Base-by-base conservation (phyloP, 805 yeast species). In the Yarrowia divulgata region DNA sequence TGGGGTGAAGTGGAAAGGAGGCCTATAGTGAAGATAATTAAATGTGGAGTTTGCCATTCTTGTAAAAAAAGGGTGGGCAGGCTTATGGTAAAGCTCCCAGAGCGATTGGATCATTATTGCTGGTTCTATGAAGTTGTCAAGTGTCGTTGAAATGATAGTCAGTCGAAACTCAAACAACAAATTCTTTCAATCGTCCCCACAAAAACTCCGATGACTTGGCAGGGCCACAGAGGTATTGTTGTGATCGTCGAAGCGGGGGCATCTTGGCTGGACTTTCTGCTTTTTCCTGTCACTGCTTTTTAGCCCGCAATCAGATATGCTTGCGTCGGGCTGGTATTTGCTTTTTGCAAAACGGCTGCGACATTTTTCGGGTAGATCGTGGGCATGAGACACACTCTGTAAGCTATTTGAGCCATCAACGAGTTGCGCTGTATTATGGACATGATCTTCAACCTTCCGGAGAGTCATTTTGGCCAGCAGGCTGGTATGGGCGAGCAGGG, bases 331-430 rank as follows among this genome's bases (percentile, higher is more conserved):
- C 1, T 5, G 12, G 18, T 6, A 50, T 9, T 54, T 35, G 32
- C 43, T 54, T 54, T 54, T 54, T 54, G 14, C 50, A 19, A 50
- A 54, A 54, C 58, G 58, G 58, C 58, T 37, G 58, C 58, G 58
- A 35, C 43, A 54, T 54, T 37, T 50, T 54, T 37, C 58, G 58
- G 58, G 58, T 35, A 54, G 58, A 54, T 54, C 57, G 8, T n/a
- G 8, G 23, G 35, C 55, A 34, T n/a, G 55, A 50, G 40, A 50
- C 55, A 50, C 29, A 18, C 49, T 14, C 5, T 42, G 46, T 42
- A 42, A 9, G 19, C 9, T 42, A 1, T 3, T 8, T 3, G 46
- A 19, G 18, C 2, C 8, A 16, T 6, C 18, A 6, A 29, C 35
- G 54, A 29, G 34, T 16, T 50, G 55, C 40, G 35, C 57, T 52